Percentiles rank a stretch among this genome's conserved stretches.
Conservation (phyloP, 2,329 filamentous ascomycete genomes). For the Coniochaeta hoffmannii region DNA sequence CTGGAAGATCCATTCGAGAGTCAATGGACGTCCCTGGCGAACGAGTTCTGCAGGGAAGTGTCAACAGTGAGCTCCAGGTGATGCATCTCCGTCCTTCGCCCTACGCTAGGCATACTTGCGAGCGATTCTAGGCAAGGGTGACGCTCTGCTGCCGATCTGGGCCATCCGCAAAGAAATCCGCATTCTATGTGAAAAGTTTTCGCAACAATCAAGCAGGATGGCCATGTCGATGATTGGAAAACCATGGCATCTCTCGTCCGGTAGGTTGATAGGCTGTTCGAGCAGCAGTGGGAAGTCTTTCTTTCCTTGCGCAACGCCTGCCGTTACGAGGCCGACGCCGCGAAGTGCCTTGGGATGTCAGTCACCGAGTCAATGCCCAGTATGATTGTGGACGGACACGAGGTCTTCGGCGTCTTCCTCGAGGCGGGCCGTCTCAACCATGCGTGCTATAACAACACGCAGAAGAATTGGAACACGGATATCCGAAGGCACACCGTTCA, state of each 20-base stretch:
- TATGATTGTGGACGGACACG: not conserved
- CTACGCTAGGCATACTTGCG: too few species aligned
- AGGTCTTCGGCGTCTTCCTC: not conserved
- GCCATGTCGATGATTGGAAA: not conserved
- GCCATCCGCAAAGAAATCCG: not conserved
- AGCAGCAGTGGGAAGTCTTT: not conserved
- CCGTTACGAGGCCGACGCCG: not conserved
- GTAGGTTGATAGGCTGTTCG: not conserved
- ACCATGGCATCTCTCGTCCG: not conserved
- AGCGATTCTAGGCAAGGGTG: not conserved
- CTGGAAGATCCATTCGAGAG: too few species aligned
- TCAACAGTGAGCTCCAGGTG: too few species aligned
- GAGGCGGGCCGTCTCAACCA: constrained; percentile 1
- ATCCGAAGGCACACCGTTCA: constrained; percentile 3
- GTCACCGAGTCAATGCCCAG: not conserved
- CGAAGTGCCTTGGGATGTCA: not conserved
- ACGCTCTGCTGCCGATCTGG: not conserved
- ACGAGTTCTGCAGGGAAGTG: too few species aligned
- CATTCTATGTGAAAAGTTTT: not conserved
- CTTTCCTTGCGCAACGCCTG: not conserved
- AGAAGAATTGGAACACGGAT: constrained; percentile 3
- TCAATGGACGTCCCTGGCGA: too few species aligned
- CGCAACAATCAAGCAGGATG: not conserved
- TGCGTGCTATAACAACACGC: constrained; percentile 4
- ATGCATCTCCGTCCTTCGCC: too few species aligned